Conservation (phyloP, 129 eudicot genomes). For the Deinandra increscens region DNA sequence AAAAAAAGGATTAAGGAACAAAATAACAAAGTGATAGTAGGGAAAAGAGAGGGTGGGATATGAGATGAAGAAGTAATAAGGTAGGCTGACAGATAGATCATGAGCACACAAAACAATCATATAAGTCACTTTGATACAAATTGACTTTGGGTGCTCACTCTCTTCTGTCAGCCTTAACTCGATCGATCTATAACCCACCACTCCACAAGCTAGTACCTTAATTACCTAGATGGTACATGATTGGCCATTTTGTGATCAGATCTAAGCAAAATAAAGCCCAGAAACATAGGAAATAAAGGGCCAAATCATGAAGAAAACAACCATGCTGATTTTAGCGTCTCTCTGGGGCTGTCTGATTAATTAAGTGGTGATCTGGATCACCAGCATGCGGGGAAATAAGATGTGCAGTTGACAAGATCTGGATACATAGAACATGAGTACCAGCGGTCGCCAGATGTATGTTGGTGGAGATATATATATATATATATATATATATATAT, state of each 20-base stretch:
- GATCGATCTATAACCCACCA: slow-evolving; percentile 12
- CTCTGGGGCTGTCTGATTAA: neutral
- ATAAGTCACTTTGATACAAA: slow-evolving; percentile 24
- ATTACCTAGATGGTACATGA: neutral
- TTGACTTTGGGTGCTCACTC: slow-evolving; percentile 40
- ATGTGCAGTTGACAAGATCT: slow-evolving; percentile 6
- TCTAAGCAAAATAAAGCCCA: slow-evolving; percentile 3
- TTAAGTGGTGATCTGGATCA: neutral
- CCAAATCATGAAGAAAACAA: neutral
- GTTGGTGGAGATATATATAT: no score
- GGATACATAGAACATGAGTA: slow-evolving; percentile 25
- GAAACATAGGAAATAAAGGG: neutral
- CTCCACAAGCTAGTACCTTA: slow-evolving; percentile 18
- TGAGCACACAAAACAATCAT: slow-evolving; percentile 37
- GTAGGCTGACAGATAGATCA: slow-evolving; percentile 41
- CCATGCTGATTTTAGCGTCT: neutral
- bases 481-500: no score
- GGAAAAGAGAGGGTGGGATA: slow-evolving; percentile 1
- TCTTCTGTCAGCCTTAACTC: slow-evolving; percentile 34
- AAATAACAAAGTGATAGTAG: neutral
- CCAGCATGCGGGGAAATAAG: slow-evolving; percentile 8
- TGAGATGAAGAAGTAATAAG: neutral
- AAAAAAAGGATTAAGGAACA: neutral
- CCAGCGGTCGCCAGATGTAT: slow-evolving; percentile 1
- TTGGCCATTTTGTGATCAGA: slow-evolving; percentile 13